phyloP scores from a whole-genome alignment of 2,329 filamentous ascomycete species.

The Emmonsiellopsis sp. region DNA sequence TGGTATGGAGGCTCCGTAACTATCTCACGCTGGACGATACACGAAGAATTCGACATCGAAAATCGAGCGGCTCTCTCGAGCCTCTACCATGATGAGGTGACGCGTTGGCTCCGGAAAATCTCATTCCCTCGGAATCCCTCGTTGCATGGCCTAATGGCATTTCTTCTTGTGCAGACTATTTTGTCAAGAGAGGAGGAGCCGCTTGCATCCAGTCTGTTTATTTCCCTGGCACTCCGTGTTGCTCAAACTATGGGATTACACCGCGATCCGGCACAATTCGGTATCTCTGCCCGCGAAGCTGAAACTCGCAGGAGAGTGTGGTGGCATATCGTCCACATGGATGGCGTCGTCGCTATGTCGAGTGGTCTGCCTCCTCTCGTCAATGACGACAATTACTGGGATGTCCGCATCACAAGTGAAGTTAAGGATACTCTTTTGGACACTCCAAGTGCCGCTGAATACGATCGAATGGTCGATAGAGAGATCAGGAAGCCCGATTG shows the following conservation, averaged over 20 bases:
- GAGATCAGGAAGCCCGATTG: constrained; percentile 29
- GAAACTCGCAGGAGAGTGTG: constrained; percentile 38
- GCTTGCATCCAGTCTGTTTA: constrained; percentile 39
- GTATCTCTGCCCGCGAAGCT: constrained; percentile 35
- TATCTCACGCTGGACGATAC: constrained; percentile 33
- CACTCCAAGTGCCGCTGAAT: constrained; percentile 27
- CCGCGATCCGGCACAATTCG: constrained; percentile 41
- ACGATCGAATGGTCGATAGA: constrained; percentile 25
- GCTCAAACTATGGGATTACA: constrained; percentile 42
- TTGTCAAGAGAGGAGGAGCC: constrained; percentile 41
- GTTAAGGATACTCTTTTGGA: constrained; percentile 38
- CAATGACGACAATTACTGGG: constrained; percentile 40
- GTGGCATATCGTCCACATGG: constrained; percentile 43
- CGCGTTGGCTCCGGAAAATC: constrained; percentile 33
- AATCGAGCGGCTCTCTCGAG: constrained; percentile 30
- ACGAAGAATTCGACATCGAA: constrained; percentile 29
- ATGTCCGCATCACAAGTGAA: constrained; percentile 39
- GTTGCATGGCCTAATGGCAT: constrained; percentile 37
- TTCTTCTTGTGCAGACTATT: constrained; percentile 40
- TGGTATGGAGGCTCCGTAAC: constrained; percentile 42
- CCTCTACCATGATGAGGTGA: constrained; percentile 34
- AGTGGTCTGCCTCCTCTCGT: constrained; percentile 40
- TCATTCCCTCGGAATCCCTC: constrained; percentile 39
- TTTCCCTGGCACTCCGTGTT: constrained; percentile 38
- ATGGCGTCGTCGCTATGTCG: constrained; percentile 41